Evolutionary conservation across 2,329 filamentous ascomycete species (phyloP).

Genomic region (Orbilia blumenaviensis): DNA sequence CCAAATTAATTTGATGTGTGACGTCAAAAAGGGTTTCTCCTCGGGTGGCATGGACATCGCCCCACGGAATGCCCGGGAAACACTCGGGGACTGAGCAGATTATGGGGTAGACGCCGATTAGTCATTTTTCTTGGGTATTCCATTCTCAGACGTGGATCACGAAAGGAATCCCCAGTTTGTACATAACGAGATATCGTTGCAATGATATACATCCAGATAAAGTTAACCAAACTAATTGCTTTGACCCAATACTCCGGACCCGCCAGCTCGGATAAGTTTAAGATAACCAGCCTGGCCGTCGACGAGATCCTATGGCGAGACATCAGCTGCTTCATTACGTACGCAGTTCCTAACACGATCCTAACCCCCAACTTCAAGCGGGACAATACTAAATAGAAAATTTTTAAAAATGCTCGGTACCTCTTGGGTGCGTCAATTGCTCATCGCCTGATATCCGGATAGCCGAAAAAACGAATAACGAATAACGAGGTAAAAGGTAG

Average conservation of each 20-base stretch:
- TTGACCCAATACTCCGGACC: constrained; percentile 12
- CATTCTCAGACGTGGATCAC: constrained; percentile 14
- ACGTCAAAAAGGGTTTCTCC: constrained; percentile 29
- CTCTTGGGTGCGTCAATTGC: not conserved
- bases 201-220: not conserved
- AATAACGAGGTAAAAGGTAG: too few relatives aligned
- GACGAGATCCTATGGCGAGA: not conserved
- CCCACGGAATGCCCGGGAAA: not conserved
- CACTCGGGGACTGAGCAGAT: constrained; percentile 17
- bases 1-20: constrained; percentile 9
- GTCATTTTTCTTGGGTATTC: constrained; percentile 8
- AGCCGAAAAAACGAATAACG: constrained; percentile 25
- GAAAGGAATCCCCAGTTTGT: constrained; percentile 14
- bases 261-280: constrained; percentile 16
- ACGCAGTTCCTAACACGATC: not conserved
- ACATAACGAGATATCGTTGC: constrained; percentile 30
- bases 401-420: not conserved
- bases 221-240: not conserved
- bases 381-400: not conserved
- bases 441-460: constrained; percentile 29
- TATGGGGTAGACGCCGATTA: constrained; percentile 38
- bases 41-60: not conserved
- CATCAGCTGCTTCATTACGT: not conserved
- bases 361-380: not conserved
- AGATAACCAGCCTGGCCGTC: constrained; percentile 1